Evolutionary conservation across 2,329 filamentous ascomycete species (phyloP).

Genomic region (Hypoxylon sp.): DNA sequence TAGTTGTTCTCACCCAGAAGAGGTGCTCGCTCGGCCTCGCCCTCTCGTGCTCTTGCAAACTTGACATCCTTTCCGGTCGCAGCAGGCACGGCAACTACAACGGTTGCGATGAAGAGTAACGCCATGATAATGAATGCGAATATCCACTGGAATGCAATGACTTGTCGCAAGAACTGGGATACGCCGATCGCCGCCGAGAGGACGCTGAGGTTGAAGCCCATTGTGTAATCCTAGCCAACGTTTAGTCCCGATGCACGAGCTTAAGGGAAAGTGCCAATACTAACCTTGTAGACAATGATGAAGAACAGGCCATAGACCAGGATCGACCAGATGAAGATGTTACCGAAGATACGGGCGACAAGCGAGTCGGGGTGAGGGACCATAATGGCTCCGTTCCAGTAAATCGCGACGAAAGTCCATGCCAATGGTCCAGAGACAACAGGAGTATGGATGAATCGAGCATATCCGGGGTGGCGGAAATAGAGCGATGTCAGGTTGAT

Average conservation of each 20-base stretch:
- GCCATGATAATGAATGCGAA: conserved; percentile 89
- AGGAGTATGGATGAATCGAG: conserved; percentile 82
- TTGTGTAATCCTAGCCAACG: conserved; percentile 73
- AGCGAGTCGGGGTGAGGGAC: conserved; percentile 77
- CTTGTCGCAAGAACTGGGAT: conserved; percentile 79
- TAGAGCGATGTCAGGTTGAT: conserved; percentile 84
- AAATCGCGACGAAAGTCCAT: conserved; percentile 88
- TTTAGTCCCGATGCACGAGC: conserved; percentile 21
- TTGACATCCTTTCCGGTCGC: conserved; percentile 71
- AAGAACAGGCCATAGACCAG: conserved; percentile 84
- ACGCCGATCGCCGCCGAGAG: conserved; percentile 82
- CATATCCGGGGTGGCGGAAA: conserved; percentile 81
- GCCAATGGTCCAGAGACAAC: conserved; percentile 83
- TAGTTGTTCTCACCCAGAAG: conserved; percentile 68
- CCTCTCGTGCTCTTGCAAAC: conserved; percentile 61
- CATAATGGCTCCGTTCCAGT: conserved; percentile 90
- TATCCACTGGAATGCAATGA: conserved; percentile 90
- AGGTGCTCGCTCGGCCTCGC: conserved; percentile 73
- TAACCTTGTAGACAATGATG: conserved; percentile 78
- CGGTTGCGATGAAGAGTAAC: conserved; percentile 77
- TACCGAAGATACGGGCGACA: conserved; percentile 83
- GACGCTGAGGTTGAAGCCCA: conserved; percentile 84
- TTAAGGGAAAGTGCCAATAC: conserved; percentile 42
- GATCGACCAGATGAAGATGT: conserved; percentile 90
- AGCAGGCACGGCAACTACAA: conserved; percentile 75